These are phyloP conservation scores for Colletotrichum sp. DNA, from an alignment of 2,329 filamentous ascomycete genomes.

Conservation along the genomic window DNA sequence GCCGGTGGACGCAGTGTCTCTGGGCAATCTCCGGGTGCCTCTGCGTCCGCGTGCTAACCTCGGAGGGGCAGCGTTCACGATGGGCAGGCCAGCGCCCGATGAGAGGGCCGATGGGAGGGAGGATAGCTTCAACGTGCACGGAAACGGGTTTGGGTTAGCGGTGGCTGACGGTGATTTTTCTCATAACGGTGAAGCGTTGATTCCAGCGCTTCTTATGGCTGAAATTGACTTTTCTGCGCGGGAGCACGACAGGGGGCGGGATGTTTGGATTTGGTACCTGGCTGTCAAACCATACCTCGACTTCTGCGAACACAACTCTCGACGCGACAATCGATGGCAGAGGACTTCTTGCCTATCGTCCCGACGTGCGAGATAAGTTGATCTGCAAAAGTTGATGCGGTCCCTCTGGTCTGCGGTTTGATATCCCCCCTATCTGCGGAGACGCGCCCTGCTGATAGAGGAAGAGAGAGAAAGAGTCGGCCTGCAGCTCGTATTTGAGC, in stretches of 20 bases:
- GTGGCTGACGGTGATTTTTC: neutral
- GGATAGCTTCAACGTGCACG: neutral
- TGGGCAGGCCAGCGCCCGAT: neutral
- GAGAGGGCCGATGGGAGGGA: no score
- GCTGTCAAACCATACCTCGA: neutral
- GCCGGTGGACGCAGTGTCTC: neutral
- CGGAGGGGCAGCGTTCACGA: neutral
- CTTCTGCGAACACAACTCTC: neutral
- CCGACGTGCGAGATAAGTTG: neutral
- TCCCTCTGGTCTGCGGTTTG: neutral
- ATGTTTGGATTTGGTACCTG: neutral
- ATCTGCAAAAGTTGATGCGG: neutral
- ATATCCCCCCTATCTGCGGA: neutral
- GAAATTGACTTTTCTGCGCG: neutral
- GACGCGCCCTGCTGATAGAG: neutral
- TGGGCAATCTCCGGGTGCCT: neutral
- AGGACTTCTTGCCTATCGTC: neutral
- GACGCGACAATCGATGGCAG: no score
- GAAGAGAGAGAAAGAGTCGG: neutral
- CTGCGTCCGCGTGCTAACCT: neutral
- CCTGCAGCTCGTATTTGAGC: conserved; percentile 10
- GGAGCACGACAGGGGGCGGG: neutral
- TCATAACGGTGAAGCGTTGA: neutral
- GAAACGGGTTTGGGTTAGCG: neutral
- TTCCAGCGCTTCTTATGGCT: neutral